Evolutionary conservation across 75 land plant species (phyloP), one percentile per base, ranked within the genome.

Genomic region (Chamaecyparis obtusa): DNA sequence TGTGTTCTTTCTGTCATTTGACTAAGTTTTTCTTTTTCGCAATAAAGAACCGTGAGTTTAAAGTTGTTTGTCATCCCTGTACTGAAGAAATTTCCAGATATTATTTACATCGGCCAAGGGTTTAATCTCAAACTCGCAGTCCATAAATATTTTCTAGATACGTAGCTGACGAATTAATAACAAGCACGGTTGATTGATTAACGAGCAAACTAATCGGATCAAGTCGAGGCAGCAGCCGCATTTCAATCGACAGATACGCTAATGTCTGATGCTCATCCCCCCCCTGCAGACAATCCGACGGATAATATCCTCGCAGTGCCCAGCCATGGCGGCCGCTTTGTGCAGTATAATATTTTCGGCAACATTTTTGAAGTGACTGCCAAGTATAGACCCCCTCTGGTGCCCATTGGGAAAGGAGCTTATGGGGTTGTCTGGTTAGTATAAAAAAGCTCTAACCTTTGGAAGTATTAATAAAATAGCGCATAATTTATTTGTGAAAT

Each of bases 361-460:
- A 95, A 93, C 84, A 88, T 94, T 39, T 97, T 97, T 57, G 99
- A 97, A 90, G 94, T 97, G 48, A 95, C 97, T 46, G 89, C 96
- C 69, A 97, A 95, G 79, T 97, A 97, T 88, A 90, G 86, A 85
- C 95, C 95, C 48, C 99, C 99, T 0, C 92, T 97, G 83, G 89
- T 96, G 93, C 97, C 99, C 19, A 94, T 97, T 46, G 99, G 99
- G 44, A 97, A 94, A 84, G 99, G 99, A 33, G 99, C 99, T 15
- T 97, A 97, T 87, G 99, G 99, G 16, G 92, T 97, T 81, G 99
- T 97, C 24, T 97, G 99, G 93, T 95, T 87, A 27, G 89, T 81
- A 39, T 39, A 39, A 39, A 27, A 67, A 74, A 64, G 30, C 30
- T 64, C 24, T 64, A 24, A 39, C 39, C 21, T 39, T 39, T 41